Conservation (phyloP, 2,329 filamentous ascomycete species). For the Bisporella sp. region DNA sequence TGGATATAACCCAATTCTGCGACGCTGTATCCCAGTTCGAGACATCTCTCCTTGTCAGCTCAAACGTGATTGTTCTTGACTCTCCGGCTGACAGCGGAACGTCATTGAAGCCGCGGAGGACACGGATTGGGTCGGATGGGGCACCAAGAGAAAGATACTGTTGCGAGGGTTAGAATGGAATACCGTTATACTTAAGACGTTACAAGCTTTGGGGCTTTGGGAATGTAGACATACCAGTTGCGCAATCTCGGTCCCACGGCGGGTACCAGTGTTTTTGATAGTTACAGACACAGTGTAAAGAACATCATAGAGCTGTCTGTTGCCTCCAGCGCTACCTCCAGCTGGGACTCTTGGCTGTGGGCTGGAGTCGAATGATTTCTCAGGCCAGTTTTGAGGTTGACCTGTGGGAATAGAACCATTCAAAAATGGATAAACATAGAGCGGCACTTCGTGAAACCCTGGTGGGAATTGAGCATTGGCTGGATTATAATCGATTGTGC, state of each 20-base stretch:
- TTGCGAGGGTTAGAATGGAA: not conserved
- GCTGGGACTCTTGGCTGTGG: conserved; percentile 39
- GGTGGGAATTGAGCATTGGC: conserved; percentile 61
- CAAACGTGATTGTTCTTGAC: conserved; percentile 57
- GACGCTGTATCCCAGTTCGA: conserved; percentile 73
- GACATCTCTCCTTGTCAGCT: conserved; percentile 73
- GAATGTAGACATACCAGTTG: conserved; percentile 35
- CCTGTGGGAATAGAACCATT: conserved; percentile 33
- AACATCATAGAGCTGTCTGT: conserved; percentile 45
- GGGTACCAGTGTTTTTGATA: conserved; percentile 48
- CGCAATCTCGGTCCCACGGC: conserved; percentile 48
- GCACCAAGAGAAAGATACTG: conserved; percentile 77
- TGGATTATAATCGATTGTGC: conserved; percentile 52
- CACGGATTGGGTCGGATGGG: conserved; percentile 56
- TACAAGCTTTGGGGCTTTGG: not conserved
- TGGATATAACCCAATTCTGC: conserved; percentile 70
- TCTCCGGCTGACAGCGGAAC: conserved; percentile 62
- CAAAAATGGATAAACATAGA: conserved; percentile 50
- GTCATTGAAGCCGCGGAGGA: conserved; percentile 77
- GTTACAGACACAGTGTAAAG: conserved; percentile 45
- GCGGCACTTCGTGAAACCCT: conserved; percentile 35
- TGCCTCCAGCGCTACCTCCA: conserved; percentile 46
- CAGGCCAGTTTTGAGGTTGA: conserved; percentile 25
- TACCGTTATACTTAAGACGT: no score
- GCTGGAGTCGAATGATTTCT: conserved; percentile 34